Conservation (phyloP, 2,329 filamentous ascomycete species). For the Ophiosphaerella korrae region DNA sequence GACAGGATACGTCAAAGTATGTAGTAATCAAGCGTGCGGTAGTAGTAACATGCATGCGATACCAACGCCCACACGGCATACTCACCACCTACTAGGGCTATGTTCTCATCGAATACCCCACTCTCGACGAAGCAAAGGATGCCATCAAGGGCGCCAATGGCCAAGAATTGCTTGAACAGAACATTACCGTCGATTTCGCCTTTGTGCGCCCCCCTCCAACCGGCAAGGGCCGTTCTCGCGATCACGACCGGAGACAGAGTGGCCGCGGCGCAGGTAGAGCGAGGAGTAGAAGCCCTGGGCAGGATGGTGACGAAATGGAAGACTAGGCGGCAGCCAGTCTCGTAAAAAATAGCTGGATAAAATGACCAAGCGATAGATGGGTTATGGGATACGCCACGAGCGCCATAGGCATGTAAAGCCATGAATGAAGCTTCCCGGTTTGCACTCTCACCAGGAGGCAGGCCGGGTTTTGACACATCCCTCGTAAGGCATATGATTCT, state of each 20-base stretch:
- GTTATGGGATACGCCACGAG: not conserved
- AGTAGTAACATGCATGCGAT: too few relatives aligned
- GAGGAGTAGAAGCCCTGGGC: conserved; percentile 52
- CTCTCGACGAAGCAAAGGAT: conserved; percentile 77
- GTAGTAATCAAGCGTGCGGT: not conserved
- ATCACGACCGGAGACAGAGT: conserved; percentile 38
- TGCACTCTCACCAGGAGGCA: conserved; percentile 10
- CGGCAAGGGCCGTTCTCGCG: conserved; percentile 54
- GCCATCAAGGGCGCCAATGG: conserved; percentile 80
- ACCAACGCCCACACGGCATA: conserved; percentile 71
- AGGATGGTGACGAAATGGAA: conserved; percentile 42
- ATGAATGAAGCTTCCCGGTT: conserved; percentile 20
- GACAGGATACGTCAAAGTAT: conserved; percentile 85
- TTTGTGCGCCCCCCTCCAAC: conserved; percentile 76
- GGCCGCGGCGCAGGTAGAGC: conserved; percentile 41
- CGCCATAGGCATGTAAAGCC: not conserved
- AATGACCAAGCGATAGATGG: not conserved
- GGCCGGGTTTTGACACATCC: conserved; percentile 16
- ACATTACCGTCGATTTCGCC: conserved; percentile 79
- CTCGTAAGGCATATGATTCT: conserved; percentile 13
- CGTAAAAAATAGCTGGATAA: not conserved
- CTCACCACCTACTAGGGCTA: conserved; percentile 66
- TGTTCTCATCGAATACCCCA: conserved; percentile 82
- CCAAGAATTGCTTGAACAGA: conserved; percentile 80
- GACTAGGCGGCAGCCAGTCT: conserved; percentile 16